Evolutionary conservation across 805 yeast genomes (phyloP).

Genomic region (Teunomyces atbi): DNA sequence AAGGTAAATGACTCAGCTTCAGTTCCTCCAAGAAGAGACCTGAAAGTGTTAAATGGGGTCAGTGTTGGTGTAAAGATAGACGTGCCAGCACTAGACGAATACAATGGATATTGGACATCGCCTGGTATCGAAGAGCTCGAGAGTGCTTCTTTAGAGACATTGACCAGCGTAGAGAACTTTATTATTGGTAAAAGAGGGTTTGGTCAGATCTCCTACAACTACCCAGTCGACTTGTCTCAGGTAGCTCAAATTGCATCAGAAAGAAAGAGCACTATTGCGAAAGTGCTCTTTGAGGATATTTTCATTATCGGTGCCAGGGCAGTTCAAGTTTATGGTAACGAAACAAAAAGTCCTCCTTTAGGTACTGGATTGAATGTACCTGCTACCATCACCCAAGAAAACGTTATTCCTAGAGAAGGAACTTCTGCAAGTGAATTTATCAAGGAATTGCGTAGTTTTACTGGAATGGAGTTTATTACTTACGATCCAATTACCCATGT

Average conservation of each 20-base stretch:
- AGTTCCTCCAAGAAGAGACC: constrained; percentile 3
- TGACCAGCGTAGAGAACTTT: constrained; percentile 58
- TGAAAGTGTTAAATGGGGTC: constrained; percentile 13
- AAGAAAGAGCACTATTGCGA: constrained; percentile 36
- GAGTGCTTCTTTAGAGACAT: constrained; percentile 42
- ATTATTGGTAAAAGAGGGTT: constrained; percentile 64
- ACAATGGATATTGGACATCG: constrained; percentile 66
- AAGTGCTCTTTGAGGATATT: constrained; percentile 36
- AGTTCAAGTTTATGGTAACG: constrained; percentile 51
- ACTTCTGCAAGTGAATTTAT: constrained; percentile 48
- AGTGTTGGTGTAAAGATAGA: constrained; percentile 9
- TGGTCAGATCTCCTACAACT: constrained; percentile 66
- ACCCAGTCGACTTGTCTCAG: constrained; percentile 66
- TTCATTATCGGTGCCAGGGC: constrained; percentile 45
- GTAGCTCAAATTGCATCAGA: constrained; percentile 42
- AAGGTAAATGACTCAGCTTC: constrained; percentile 4
- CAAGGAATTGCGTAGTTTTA: constrained; percentile 47
- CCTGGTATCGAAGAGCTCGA: constrained; percentile 57
- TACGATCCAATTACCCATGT: constrained; percentile 72
- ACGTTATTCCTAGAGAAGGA: constrained; percentile 47
- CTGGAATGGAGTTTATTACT: constrained; percentile 76
- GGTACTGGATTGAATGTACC: constrained; percentile 77
- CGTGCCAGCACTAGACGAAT: neutral
- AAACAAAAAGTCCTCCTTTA: constrained; percentile 48
- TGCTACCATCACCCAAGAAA: constrained; percentile 67